These are phyloP conservation scores for Calonectria fujianensis DNA, from an alignment of 2,329 filamentous ascomycete genomes.

Conservation along the genomic window DNA sequence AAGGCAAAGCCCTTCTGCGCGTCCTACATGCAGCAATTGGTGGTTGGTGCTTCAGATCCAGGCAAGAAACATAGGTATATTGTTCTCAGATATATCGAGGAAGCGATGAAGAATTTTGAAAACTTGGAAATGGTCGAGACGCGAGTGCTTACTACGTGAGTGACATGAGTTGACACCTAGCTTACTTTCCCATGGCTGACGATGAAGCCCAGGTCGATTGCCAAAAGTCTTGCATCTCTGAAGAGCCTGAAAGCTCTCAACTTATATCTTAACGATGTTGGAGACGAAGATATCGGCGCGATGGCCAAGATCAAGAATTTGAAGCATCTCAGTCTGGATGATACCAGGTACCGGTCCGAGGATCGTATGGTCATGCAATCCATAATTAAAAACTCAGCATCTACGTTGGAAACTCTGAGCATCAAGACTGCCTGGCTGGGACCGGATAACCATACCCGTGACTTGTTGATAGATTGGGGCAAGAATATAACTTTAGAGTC, in stretches of 20 bases:
- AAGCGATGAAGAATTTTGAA: constrained; percentile 38
- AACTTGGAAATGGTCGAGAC: constrained; percentile 47
- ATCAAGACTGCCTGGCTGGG: background rate
- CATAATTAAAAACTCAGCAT: constrained; percentile 43
- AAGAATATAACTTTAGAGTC: background rate
- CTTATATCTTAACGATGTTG: background rate
- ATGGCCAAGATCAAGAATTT: constrained; percentile 42
- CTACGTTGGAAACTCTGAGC: constrained; percentile 40
- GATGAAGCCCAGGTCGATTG: constrained; percentile 31
- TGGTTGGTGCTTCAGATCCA: constrained; percentile 31
- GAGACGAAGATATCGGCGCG: background rate
- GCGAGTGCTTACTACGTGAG: constrained; percentile 38
- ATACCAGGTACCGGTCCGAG: background rate
- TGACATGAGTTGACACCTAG: background rate
- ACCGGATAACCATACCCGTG: background rate
- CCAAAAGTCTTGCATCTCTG: constrained; percentile 35
- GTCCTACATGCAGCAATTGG: constrained; percentile 36
- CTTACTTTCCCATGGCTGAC: constrained; percentile 29
- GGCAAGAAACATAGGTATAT: constrained; percentile 42
- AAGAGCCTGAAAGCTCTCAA: constrained; percentile 42
- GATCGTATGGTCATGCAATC: background rate
- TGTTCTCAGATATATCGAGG: constrained; percentile 45
- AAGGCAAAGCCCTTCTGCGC: constrained; percentile 35
- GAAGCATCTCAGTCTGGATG: constrained; percentile 34
- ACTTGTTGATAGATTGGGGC: constrained; percentile 28